A percentile compares a stretch with the other conserved stretches of the same genome.
phyloP scores from a whole-genome alignment of 1,284 basidiomycete species.

The Phlebopus sp. region DNA sequence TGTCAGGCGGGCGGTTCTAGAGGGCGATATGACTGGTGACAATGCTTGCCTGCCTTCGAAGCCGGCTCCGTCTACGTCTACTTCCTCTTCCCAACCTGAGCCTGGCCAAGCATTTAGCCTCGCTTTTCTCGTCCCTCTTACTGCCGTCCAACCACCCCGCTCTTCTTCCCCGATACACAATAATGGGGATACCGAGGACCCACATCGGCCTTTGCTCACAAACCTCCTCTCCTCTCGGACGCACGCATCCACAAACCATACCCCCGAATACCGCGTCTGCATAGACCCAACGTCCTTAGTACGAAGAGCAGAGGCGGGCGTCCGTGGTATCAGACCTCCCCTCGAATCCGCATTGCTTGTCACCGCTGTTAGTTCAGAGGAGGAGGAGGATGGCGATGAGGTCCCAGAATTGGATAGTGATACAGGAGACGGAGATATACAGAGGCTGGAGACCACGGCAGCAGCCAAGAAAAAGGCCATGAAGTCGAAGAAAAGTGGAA shows the following conservation, averaged over 20 bases:
- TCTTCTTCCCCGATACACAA: slow-evolving; percentile 3
- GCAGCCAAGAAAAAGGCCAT: slow-evolving; percentile 39
- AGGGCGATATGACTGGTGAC: slow-evolving; percentile 24
- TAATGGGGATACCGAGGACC: slow-evolving; percentile 22
- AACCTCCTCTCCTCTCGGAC: slow-evolving; percentile 44
- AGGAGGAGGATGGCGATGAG: slow-evolving; percentile 43
- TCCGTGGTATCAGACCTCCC: slow-evolving; percentile 55
- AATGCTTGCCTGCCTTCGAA: slow-evolving; percentile 17
- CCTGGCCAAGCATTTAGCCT: slow-evolving; percentile 12
- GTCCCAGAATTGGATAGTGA: slow-evolving; percentile 38
- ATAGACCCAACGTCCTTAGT: slow-evolving; percentile 65
- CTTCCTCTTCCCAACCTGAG: slow-evolving; percentile 8
- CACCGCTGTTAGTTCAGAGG: slow-evolving; percentile 43
- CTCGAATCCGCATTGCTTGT: slow-evolving; percentile 47
- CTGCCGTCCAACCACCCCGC: background rate
- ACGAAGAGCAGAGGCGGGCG: slow-evolving; percentile 56
- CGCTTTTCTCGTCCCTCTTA: slow-evolving; percentile 19
- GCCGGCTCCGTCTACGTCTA: background rate
- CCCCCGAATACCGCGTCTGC: slow-evolving; percentile 73
- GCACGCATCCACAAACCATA: slow-evolving; percentile 65
- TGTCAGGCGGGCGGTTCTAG: slow-evolving; percentile 54
- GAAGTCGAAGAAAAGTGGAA: slow-evolving; percentile 35
- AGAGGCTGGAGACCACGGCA: slow-evolving; percentile 41
- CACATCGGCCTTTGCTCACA: slow-evolving; percentile 35
- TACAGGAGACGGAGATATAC: slow-evolving; percentile 4